phyloP scores from a whole-genome alignment of 2,329 filamentous ascomycete genomes.

The Ophiostoma himal-ulmi region DNA sequence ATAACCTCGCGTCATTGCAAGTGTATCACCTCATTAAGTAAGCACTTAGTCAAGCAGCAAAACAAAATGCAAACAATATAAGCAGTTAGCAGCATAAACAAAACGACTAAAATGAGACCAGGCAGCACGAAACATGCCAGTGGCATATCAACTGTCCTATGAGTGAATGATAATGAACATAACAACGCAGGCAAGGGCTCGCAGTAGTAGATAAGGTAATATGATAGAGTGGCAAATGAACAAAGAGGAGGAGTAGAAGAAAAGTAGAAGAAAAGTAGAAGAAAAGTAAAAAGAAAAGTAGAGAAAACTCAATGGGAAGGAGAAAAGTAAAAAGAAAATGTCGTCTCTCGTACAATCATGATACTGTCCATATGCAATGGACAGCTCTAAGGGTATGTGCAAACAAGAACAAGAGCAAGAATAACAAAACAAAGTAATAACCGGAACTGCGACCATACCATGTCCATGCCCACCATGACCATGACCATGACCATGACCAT shows the following conservation, averaged over 20 bases:
- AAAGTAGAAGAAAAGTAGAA: neutral
- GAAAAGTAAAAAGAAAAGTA: conserved; percentile 13
- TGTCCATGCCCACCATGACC: conserved; percentile 7
- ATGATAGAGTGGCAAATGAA: neutral
- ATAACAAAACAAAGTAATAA: neutral
- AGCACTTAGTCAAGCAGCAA: neutral
- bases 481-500: conserved; percentile 4
- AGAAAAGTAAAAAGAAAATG: conserved; percentile 10
- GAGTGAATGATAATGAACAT: neutral
- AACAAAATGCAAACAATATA: neutral
- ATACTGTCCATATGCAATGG: conserved; percentile 13
- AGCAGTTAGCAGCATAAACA: neutral
- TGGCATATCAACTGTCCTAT: conserved; percentile 1
- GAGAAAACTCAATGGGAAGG: neutral
- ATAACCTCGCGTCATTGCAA: neutral
- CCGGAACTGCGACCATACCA: conserved; percentile 1
- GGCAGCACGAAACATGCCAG: neutral
- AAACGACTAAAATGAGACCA: neutral
- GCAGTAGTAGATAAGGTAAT: neutral
- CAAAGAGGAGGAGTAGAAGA: neutral
- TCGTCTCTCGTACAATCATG: conserved; percentile 13
- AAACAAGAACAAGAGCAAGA: conserved; percentile 17
- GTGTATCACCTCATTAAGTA: neutral
- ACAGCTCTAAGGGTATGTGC: conserved; percentile 10
- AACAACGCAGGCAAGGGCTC: neutral